Percentiles rank a stretch among this genome's conserved stretches.
phyloP scores from a whole-genome alignment of 805 yeast genomes.

The Yarrowia porcina region DNA sequence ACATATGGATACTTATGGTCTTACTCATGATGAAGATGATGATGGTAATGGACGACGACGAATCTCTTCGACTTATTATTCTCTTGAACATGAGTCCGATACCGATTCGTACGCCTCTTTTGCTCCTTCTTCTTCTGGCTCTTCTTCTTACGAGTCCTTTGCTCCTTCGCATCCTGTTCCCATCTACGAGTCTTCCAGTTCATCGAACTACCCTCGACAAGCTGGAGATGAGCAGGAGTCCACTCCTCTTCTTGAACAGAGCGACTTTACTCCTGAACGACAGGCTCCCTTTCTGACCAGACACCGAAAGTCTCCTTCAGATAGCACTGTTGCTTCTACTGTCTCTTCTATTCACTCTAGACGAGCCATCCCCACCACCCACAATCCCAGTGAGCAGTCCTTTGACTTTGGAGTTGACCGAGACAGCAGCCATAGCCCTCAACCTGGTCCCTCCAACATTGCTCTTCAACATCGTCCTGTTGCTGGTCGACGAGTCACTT shows the following conservation, averaged over 20 bases:
- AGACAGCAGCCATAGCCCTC: not conserved
- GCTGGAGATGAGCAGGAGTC: not conserved
- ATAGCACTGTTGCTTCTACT: not conserved
- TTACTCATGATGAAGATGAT: not conserved
- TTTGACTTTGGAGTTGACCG: not conserved
- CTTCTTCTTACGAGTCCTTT: conserved; percentile 21
- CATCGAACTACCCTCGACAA: not conserved
- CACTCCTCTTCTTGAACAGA: conserved; percentile 1
- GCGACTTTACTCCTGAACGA: not conserved
- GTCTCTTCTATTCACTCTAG: conserved; percentile 7
- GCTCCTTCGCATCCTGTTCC: conserved; percentile 19
- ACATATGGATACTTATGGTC: not conserved
- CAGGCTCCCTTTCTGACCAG: not conserved
- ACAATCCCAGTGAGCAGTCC: not conserved
- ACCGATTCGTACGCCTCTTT: conserved; percentile 6
- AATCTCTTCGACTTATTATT: not conserved
- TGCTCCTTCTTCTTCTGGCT: conserved; percentile 13
- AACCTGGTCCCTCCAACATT: not conserved
- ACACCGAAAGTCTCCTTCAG: conserved; percentile 1
- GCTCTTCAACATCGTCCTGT: not conserved
- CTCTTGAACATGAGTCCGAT: not conserved
- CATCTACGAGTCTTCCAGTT: conserved; percentile 1
- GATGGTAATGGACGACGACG: not conserved
- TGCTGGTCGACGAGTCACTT: not conserved
- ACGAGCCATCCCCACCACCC: conserved; percentile 17